phyloP scores from a whole-genome alignment of 257 asterid species.

The Primulina eburnea region DNA sequence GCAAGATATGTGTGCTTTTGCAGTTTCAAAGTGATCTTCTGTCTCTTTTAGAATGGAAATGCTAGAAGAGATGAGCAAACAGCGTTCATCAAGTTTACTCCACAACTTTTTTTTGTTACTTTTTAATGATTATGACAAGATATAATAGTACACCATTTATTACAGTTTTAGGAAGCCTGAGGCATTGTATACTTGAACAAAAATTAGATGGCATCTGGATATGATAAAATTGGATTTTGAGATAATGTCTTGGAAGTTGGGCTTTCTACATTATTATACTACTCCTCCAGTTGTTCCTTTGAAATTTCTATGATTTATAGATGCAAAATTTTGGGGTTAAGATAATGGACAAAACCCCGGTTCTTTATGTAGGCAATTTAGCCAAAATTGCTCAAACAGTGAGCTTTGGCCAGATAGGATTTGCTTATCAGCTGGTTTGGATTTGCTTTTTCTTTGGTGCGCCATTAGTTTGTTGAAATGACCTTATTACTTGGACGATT shows the following conservation, averaged over 20 bases:
- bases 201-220: constrained; percentile 14
- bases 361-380: neutral
- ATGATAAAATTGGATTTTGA: constrained; percentile 1
- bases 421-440: neutral
- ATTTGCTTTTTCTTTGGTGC: neutral
- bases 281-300: neutral
- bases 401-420: neutral
- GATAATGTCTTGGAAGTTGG: constrained; percentile 16
- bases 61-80: constrained; percentile 3
- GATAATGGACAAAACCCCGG: neutral
- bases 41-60: neutral
- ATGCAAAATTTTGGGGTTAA: neutral
- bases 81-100: constrained; percentile 14
- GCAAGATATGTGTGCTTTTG: neutral
- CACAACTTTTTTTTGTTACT: constrained; percentile 19
- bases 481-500: neutral
- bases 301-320: neutral
- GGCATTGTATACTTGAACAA: constrained; percentile 14
- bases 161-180: constrained; percentile 7
- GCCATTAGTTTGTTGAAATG: neutral
- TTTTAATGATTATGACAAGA: constrained; percentile 26
- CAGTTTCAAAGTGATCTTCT: neutral
- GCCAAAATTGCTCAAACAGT: neutral
- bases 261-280: constrained; percentile 12
- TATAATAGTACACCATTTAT: constrained; percentile 3